A percentile compares a stretch with the other conserved stretches of the same genome.
phyloP scores from a whole-genome alignment of 1,284 basidiomycete species.

The Ustilago shanxiensis region DNA sequence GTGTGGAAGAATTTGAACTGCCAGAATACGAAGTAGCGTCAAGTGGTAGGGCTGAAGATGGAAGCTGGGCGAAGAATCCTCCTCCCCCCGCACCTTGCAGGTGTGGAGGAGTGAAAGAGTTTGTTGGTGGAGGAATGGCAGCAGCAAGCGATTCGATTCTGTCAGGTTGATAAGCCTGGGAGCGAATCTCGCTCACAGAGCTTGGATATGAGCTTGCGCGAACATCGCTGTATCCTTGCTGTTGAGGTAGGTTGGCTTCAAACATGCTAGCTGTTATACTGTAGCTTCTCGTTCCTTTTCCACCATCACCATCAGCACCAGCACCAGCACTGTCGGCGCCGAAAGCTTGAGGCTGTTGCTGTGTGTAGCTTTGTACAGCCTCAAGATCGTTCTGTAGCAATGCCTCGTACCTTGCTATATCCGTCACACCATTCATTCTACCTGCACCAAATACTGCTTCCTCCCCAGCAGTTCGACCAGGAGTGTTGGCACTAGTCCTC shows the following conservation, averaged over 20 bases:
- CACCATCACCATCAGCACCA: too few species aligned
- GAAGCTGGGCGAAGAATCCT: conserved; percentile 1
- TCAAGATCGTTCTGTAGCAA: conserved; percentile 19
- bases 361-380: conserved; percentile 5
- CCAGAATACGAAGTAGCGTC: too few species aligned
- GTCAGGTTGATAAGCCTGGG: conserved; percentile 4
- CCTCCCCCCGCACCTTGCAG: conserved; percentile 2
- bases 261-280: conserved; percentile 13
- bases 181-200: background rate
- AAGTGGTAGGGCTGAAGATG: background rate
- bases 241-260: background rate
- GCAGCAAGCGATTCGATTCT: conserved; percentile 32
- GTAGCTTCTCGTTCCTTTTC: background rate
- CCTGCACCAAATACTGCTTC: background rate
- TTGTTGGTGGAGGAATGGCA: conserved; percentile 7
- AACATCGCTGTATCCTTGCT: conserved; percentile 5
- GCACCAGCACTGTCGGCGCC: too few species aligned
- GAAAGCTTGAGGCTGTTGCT: too few species aligned
- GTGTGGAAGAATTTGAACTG: too few species aligned
- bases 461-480: background rate
- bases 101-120: too few species aligned
- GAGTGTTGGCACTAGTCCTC: conserved; percentile 5
- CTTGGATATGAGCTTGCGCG: background rate
- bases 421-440: background rate
- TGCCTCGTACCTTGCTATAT: conserved; percentile 10